Percentiles rank a stretch among this genome's conserved stretches.
These are phyloP conservation scores for Puccinia horiana DNA, from an alignment of 1,284 basidiomycete species.

Conservation along the genomic window DNA sequence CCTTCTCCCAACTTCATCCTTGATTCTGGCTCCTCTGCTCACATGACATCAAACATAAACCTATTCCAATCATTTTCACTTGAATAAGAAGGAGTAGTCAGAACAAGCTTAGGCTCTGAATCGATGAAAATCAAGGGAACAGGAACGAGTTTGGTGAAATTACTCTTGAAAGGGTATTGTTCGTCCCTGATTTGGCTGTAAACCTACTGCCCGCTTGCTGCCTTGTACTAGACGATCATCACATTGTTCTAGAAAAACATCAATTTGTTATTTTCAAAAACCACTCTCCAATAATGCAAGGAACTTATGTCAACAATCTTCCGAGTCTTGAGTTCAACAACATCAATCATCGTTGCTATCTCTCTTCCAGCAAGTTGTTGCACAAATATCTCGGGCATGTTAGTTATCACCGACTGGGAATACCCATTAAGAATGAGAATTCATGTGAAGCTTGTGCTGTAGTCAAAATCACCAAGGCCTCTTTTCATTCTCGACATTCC, in stretches of 20 bases:
- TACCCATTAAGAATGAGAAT: not conserved
- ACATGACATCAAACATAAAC: not conserved
- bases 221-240: not conserved
- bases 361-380: not conserved
- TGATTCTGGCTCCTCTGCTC: not conserved
- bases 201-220: not conserved
- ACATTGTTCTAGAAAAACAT: not conserved
- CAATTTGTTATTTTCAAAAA: not conserved
- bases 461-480: not conserved
- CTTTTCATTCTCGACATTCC: not conserved
- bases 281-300: not conserved
- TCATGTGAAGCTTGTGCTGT: conserved; percentile 1
- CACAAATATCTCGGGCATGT: conserved; percentile 1
- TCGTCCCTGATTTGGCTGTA: not conserved
- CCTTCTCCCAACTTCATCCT: not conserved
- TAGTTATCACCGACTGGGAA: not conserved
- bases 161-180: not conserved
- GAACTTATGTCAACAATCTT: not conserved
- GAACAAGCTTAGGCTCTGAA: not conserved
- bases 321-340: not conserved
- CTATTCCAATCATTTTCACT: not conserved
- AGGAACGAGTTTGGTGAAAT: not conserved
- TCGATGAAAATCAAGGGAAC: not conserved
- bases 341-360: not conserved
- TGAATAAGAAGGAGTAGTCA: not conserved